Evolutionary conservation across 345 rosid genomes (phyloP), one percentile per base, ranked within the genome.

Genomic region (Lagerstroemia speciosa): DNA sequence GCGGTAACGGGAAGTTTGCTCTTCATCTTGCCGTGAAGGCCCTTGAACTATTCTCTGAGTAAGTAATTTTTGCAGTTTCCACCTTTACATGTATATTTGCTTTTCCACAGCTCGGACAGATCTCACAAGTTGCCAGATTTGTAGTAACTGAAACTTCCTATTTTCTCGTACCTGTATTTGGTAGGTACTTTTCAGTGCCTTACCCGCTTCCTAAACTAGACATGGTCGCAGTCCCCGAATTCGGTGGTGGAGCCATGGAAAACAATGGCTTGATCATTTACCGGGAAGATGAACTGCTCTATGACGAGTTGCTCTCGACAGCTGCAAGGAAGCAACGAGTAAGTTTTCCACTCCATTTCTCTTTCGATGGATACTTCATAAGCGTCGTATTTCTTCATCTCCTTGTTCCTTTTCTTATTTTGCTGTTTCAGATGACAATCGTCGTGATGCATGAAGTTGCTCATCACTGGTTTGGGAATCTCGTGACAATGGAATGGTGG

Each of bases 381-480:
- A 66, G n/a, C n/a, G n/a, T 31, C n/a, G 22, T 8, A 37, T 58
- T 60, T 30, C 30, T 9, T 9, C 22, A 16, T 1, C 17, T 20
- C 34, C 52, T 43, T 8, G 8, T 24, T 36, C 33, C 50, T 58
- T 20, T 3, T 7, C 2, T 20, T 8, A 38, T 19, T 32, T 30
- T 70, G 32, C 12, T 43, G 45, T 6, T 27, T 65, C 74, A 83
- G 84, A 16, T 72, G 45, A 52, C 83, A 19, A 77, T 72, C 22
- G 83, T 72, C 62, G 82, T 62, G 37, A 66, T 68, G 20, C 87
- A 81, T 72, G 87, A 84, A 70, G 77, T 84, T 33, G 83, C 83
- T 20, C 85, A 81, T 68, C 78, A 77, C 2, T 84, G 87, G 87
- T 84, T 84, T 65, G 84, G 85, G 38, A 81, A 83, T 79, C 81